These are phyloP conservation scores for Favolaschia claudopus DNA, from an alignment of 768 basidiomycete species.

Conservation along the genomic window DNA sequence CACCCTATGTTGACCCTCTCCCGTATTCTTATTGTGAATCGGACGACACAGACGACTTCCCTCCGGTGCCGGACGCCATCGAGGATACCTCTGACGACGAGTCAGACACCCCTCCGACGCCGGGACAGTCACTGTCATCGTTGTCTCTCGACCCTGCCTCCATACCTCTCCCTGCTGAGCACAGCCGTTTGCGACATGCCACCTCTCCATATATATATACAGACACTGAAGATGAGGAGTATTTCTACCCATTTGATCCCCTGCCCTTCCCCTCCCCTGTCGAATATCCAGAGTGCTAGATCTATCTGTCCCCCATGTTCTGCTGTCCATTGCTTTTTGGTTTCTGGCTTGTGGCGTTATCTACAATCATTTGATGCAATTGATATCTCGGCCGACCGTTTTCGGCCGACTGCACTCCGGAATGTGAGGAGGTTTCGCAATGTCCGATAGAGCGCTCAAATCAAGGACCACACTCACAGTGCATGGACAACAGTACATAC, in stretches of 20 bases:
- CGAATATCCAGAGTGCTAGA: conserved; percentile 75
- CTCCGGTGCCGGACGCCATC: conserved; percentile 78
- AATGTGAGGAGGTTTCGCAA: too few species aligned
- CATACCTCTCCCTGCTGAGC: conserved; percentile 57
- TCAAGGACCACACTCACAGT: too few species aligned
- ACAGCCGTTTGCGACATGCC: conserved; percentile 55
- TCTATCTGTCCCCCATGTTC: conserved; percentile 38
- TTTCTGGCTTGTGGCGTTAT: conserved; percentile 4
- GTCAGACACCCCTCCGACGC: conserved; percentile 73
- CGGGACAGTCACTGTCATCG: conserved; percentile 65
- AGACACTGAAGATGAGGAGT: conserved; percentile 64
- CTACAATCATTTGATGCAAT: conserved; percentile 1
- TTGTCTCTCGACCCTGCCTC: conserved; percentile 61
- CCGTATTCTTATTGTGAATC: conserved; percentile 68
- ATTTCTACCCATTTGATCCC: conserved; percentile 72
- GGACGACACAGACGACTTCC: conserved; percentile 72
- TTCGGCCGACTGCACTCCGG: too few species aligned
- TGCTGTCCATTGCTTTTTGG: conserved; percentile 26
- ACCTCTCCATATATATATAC: conserved; percentile 69
- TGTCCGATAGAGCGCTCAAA: too few species aligned
- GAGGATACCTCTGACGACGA: conserved; percentile 89
- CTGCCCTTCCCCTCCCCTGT: conserved; percentile 68
- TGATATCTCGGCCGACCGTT: not conserved
- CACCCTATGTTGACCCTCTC: conserved; percentile 60
- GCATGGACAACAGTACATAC: too few species aligned